phyloP scores from a whole-genome alignment of 768 basidiomycete genomes.

The Tylopilus subfusipes region DNA sequence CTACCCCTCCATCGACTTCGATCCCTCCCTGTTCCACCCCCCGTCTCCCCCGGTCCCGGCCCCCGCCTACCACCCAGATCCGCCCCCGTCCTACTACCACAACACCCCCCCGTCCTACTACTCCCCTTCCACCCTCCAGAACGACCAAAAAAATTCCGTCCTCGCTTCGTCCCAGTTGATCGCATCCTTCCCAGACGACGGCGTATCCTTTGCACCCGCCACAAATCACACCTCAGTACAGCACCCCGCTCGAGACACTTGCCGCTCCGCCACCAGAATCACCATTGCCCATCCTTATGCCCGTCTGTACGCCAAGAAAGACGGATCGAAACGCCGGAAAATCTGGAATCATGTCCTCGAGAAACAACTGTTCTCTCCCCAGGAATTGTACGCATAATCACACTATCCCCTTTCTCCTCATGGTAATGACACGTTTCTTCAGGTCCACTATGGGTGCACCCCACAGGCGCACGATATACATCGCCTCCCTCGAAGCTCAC shows the following conservation, averaged over 20 bases:
- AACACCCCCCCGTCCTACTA: neutral
- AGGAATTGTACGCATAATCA: slow-evolving; percentile 52
- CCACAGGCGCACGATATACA: slow-evolving; percentile 66
- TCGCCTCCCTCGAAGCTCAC: slow-evolving; percentile 68
- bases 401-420: neutral
- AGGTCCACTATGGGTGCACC: slow-evolving; percentile 68
- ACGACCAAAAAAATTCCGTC: slow-evolving; percentile 1
- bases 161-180: slow-evolving; percentile 3
- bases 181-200: slow-evolving; percentile 21
- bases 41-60: neutral
- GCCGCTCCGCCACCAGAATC: slow-evolving; percentile 24
- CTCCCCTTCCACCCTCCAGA: neutral
- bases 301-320: slow-evolving; percentile 61
- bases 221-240: slow-evolving; percentile 1
- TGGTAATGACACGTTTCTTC: neutral
- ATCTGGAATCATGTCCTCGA: slow-evolving; percentile 79
- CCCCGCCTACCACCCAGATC: slow-evolving; percentile 10
- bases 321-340: slow-evolving; percentile 62
- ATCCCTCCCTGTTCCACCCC: slow-evolving; percentile 5
- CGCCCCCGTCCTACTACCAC: slow-evolving; percentile 11
- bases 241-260: slow-evolving; percentile 17
- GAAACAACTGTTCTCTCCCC: slow-evolving; percentile 62
- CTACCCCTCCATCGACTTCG: slow-evolving; percentile 9
- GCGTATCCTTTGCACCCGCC: slow-evolving; percentile 17
- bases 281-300: slow-evolving; percentile 64